Evolutionary conservation across 495 filamentous ascomycete genomes (phyloP), one percentile per base, ranked within the genome.

Genomic region (Hypoxylon cercidicola): DNA sequence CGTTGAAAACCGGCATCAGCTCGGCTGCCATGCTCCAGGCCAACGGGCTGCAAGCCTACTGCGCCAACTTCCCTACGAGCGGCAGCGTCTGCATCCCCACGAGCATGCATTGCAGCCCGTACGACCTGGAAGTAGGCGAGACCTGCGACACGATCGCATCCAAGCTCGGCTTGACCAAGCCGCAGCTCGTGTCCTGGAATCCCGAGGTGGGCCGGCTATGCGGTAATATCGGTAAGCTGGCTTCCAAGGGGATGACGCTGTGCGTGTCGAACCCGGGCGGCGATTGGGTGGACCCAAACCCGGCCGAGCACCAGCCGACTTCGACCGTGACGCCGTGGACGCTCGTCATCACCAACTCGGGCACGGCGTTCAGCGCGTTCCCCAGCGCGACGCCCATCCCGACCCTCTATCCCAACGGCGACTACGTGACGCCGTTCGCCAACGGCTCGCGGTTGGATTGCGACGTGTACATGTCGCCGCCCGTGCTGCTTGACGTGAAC

Each of bases 91-190:
- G 70, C 35, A 34, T 72, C 35, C 23, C 20, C 18, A 19, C 40
- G 18, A 54, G 11, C 11, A 19, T 43, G 40, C 15, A 43, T 43
- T 43, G 40, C 40, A 43, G 10, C 10, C 15, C 40, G 40, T 43
- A 43, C 40, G n/a, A 43, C 2, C 40, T 43, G 15, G 10, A 18
- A 43, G 40, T n/a, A 43, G 79, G 77, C 47, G 81, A 84, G 61
- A 71, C 69, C 64, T 85, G 82, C 60, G 55, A 55, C 12, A 67
- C 65, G 47, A 73, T 85, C 34, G 74, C 76, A 23, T 40, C 54
- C 8, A 44, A 45, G 23, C 37, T 65, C 30, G 58, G 67, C 3
- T 75, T 78, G 46, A 68, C 70, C 44, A 25, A 70, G 8, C 41
- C 56, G 20, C 51, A 72, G 62, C 65, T 77, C 13, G 67, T 71